A percentile compares a stretch with the other conserved stretches of the same genome.
These are phyloP conservation scores for Malassezia vespertilionis DNA, from an alignment of 1,284 basidiomycete genomes.

Conservation along the genomic window DNA sequence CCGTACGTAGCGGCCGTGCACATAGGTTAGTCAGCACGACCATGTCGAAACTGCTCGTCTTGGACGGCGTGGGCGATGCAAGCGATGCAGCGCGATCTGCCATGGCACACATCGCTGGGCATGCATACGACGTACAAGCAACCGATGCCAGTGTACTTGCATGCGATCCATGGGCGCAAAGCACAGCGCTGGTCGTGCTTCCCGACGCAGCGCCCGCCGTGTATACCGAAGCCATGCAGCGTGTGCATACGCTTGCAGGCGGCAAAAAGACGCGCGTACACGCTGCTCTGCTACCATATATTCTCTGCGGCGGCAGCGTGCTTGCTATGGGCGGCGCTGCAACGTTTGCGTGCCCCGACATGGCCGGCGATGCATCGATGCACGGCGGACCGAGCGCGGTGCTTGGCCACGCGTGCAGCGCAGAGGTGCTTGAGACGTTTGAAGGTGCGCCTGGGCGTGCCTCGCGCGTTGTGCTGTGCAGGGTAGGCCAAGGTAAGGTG, in stretches of 20 bases:
- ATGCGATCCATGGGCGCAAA: conserved; percentile 3
- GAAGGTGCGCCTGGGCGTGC: background rate
- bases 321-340: background rate
- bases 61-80: background rate
- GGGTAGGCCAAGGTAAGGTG: background rate
- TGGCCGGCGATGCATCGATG: background rate
- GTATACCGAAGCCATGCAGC: background rate
- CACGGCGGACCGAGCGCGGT: background rate
- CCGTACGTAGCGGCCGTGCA: background rate
- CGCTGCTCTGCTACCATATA: background rate
- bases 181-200: conserved; percentile 7
- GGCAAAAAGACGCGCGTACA: background rate
- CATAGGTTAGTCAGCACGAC: conserved; percentile 5
- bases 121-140: conserved; percentile 6
- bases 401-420: background rate
- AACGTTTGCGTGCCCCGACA: background rate
- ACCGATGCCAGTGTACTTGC: background rate
- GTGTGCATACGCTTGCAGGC: no score
- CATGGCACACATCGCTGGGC: background rate
- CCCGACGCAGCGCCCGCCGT: background rate
- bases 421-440: background rate
- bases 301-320: background rate
- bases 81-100: no score
- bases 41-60: conserved; percentile 15
- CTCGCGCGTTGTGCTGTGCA: background rate